Conservation (phyloP, 2,329 filamentous ascomycete genomes). For the Hypocreales sp. region DNA sequence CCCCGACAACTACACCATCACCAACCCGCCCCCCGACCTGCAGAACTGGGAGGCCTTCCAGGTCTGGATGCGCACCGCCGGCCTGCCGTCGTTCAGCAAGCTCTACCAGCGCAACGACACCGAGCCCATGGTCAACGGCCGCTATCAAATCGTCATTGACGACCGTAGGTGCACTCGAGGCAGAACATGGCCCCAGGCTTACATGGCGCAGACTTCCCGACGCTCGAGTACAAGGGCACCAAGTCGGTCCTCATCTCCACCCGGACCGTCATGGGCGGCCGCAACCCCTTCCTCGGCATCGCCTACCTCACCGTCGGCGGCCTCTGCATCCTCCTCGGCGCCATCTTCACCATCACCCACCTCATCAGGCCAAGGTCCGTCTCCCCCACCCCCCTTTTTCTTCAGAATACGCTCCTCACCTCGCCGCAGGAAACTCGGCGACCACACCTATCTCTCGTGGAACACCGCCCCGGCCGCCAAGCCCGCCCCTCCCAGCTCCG, state of each 20-base stretch:
- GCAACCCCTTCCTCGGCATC: constrained; percentile 91
- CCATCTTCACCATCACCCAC: constrained; percentile 78
- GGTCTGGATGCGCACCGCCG: constrained; percentile 98
- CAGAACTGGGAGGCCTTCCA: constrained; percentile 72
- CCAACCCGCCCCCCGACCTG: constrained; percentile 54
- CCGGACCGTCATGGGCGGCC: constrained; percentile 81
- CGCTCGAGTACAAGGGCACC: constrained; percentile 63
- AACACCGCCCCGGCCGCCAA: constrained; percentile 46
- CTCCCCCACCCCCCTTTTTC: constrained; percentile 3
- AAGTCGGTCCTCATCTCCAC: constrained; percentile 87
- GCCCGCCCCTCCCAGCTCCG: constrained; percentile 23
- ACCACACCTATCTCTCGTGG: constrained; percentile 96
- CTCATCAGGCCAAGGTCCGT: constrained; percentile 74
- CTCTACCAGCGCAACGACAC: constrained; percentile 71
- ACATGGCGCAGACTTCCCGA: constrained; percentile 54
- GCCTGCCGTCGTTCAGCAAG: constrained; percentile 89
- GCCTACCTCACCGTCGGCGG: constrained; percentile 91
- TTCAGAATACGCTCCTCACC: constrained; percentile 1
- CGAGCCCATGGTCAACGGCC: constrained; percentile 49
- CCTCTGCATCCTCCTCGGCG: constrained; percentile 77
- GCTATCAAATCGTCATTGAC: constrained; percentile 61
- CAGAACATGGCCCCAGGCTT: neutral
- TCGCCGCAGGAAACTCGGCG: constrained; percentile 71
- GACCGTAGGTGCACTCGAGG: constrained; percentile 74
- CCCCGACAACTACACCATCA: constrained; percentile 50